Evolutionary conservation across 306 rosid species (phyloP).

Genomic region (Geum urbanum): DNA sequence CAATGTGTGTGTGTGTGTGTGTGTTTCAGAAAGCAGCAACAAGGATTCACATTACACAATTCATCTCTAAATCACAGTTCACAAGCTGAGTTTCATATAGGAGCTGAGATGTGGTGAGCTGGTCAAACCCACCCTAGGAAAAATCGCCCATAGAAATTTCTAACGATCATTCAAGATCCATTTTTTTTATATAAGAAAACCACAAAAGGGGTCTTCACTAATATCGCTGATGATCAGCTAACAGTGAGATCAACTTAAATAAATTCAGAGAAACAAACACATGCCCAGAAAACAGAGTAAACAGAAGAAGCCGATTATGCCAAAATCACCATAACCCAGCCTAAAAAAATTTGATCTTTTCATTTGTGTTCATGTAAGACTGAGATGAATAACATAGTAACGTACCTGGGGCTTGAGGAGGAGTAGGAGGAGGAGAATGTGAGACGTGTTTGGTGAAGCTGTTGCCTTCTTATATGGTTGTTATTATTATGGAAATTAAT

Average conservation of each 20-base stretch:
- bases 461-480: neutral
- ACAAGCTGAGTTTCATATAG: neutral
- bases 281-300: neutral
- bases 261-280: neutral
- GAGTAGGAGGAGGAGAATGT: neutral
- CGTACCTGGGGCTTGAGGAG: constrained; percentile 10
- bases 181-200: neutral
- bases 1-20: neutral
- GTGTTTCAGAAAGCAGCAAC: neutral
- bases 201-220: neutral
- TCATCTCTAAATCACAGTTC: neutral
- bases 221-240: neutral
- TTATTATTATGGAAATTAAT: neutral
- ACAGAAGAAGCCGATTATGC: neutral
- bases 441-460: neutral
- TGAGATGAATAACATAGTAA: neutral
- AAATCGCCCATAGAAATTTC: neutral
- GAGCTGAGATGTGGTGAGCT: neutral
- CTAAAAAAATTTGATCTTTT: neutral
- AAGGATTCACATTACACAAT: neutral
- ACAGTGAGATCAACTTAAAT: constrained; percentile 11
- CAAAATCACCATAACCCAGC: neutral
- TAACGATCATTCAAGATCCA: constrained; percentile 10
- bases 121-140: constrained; percentile 4
- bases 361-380: neutral